These are phyloP conservation scores for Trichomonascaceae sp. DNA, from an alignment of 1,139 yeast species.

Conservation along the genomic window DNA sequence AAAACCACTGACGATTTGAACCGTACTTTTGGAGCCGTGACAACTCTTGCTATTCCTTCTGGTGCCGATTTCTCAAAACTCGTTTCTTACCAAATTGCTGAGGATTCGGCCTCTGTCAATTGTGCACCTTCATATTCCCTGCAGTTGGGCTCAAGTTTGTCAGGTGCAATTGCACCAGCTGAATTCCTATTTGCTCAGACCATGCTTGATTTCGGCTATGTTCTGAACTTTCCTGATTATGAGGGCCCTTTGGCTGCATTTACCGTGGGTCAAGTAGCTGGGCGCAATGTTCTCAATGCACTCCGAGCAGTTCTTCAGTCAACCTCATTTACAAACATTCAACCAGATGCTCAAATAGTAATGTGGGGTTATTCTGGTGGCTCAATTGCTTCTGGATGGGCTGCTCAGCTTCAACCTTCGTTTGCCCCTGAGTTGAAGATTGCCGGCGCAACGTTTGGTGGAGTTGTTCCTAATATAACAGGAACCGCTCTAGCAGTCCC, in stretches of 20 bases:
- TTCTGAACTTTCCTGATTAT: conserved; percentile 26
- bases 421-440: conserved; percentile 27
- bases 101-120: conserved; percentile 25
- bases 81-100: conserved; percentile 27
- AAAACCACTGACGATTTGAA: conserved; percentile 20
- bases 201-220: conserved; percentile 14
- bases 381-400: conserved; percentile 28
- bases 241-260: conserved; percentile 24
- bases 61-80: conserved; percentile 17
- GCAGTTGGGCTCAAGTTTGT: not conserved
- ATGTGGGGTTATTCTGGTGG: conserved; percentile 30
- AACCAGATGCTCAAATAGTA: conserved; percentile 13
- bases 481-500: conserved; percentile 14
- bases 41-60: conserved; percentile 28
- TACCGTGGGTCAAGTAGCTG: conserved; percentile 22
- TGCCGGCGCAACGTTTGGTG: conserved; percentile 27
- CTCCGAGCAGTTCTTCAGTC: conserved; percentile 22
- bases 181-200: conserved; percentile 9
- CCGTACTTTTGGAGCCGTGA: conserved; percentile 20
- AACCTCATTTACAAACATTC: conserved; percentile 16
- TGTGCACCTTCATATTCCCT: conserved; percentile 30
- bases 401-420: conserved; percentile 21
- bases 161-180: conserved; percentile 3
- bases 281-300: conserved; percentile 25
- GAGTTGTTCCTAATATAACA: conserved; percentile 20